Percentiles rank a stretch among this genome's conserved stretches.
Conservation (phyloP, 257 asterid genomes). For the Penstemon eatonii region DNA sequence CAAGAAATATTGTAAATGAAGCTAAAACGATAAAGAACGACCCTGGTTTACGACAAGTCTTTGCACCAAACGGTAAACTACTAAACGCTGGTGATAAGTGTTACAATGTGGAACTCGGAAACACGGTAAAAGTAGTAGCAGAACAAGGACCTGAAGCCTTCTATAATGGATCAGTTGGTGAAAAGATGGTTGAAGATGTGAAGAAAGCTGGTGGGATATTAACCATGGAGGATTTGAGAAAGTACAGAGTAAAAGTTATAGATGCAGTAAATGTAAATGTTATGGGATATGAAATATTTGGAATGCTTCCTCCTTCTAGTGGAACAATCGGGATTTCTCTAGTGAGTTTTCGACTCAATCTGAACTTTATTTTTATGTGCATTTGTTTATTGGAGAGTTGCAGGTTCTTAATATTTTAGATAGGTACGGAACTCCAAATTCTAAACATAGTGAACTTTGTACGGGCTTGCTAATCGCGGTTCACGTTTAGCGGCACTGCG, state of each 20-base stretch:
- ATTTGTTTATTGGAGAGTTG: constrained; percentile 17
- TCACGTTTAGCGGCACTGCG: no score
- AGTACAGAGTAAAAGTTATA: constrained; percentile 51
- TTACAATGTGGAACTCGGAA: constrained; percentile 76
- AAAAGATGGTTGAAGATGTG: constrained; percentile 62
- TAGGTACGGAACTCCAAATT: constrained; percentile 46
- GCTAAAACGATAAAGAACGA: constrained; percentile 46
- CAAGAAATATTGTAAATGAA: constrained; percentile 28
- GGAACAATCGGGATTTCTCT: constrained; percentile 83
- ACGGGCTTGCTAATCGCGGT: no score
- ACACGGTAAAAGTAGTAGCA: constrained; percentile 62
- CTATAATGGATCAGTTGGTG: constrained; percentile 71
- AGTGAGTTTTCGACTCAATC: constrained; percentile 37
- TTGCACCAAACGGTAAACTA: constrained; percentile 67
- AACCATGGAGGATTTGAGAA: constrained; percentile 80
- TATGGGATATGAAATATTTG: constrained; percentile 75
- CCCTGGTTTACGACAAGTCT: constrained; percentile 61
- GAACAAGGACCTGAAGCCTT: constrained; percentile 75
- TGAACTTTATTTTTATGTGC: no score
- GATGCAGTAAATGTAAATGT: constrained; percentile 54
- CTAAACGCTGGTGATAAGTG: constrained; percentile 72
- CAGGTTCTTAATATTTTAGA: constrained; percentile 75
- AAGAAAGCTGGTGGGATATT: constrained; percentile 73
- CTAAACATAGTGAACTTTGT: not conserved
- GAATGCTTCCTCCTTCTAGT: constrained; percentile 95